Conservation (phyloP, 2,329 filamentous ascomycete species). For the Aspergillus novofumigatus region DNA sequence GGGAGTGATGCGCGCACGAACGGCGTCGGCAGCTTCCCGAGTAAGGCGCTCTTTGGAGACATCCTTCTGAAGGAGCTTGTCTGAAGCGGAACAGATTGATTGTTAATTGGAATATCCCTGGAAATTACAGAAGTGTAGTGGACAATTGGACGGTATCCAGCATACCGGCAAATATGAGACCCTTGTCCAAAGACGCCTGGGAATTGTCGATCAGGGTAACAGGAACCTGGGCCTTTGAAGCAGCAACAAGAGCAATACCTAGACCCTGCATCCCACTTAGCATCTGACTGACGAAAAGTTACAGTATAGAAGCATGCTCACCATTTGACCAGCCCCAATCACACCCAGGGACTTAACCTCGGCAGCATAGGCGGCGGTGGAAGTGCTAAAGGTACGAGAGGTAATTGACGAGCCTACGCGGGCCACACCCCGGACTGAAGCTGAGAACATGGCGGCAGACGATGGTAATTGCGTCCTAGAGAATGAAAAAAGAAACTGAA, state of each 20-base stretch:
- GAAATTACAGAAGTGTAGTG: background rate
- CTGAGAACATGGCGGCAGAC: slow-evolving; percentile 31
- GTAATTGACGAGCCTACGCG: slow-evolving; percentile 34
- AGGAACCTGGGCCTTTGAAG: slow-evolving; percentile 74
- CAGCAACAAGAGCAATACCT: slow-evolving; percentile 91
- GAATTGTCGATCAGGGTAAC: slow-evolving; percentile 83
- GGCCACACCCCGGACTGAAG: slow-evolving; percentile 29
- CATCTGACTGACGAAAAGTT: slow-evolving; percentile 10
- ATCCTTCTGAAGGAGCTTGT: slow-evolving; percentile 91
- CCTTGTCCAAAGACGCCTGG: slow-evolving; percentile 81
- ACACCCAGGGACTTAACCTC: slow-evolving; percentile 87
- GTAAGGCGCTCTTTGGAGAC: slow-evolving; percentile 82
- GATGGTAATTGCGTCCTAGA: background rate
- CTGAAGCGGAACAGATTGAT: slow-evolving; percentile 41
- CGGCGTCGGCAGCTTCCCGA: slow-evolving; percentile 71
- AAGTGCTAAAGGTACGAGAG: slow-evolving; percentile 65
- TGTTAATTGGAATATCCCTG: background rate
- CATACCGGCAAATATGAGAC: slow-evolving; percentile 78
- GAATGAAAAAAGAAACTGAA: background rate
- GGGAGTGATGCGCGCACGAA: slow-evolving; percentile 64
- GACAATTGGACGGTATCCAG: background rate
- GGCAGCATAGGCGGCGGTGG: slow-evolving; percentile 56
- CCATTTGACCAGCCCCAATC: slow-evolving; percentile 94
- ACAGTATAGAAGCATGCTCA: slow-evolving; percentile 40
- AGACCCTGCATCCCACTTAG: slow-evolving; percentile 61